A percentile compares a stretch with the other conserved stretches of the same genome.
Conservation (phyloP, 805 yeast species). For the Grigorovia transvaalensis region DNA sequence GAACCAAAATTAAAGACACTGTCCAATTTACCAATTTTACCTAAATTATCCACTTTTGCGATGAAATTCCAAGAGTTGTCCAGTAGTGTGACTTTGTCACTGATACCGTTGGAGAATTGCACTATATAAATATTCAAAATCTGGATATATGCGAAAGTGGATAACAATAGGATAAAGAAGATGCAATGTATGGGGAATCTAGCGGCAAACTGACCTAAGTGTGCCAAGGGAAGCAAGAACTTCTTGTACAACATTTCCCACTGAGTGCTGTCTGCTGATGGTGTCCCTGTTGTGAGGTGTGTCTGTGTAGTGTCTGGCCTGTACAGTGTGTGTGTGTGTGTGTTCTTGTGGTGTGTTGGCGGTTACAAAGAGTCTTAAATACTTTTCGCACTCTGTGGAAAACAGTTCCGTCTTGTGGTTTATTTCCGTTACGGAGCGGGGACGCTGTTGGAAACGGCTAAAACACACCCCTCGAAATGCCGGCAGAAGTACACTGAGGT, state of each 20-base stretch:
- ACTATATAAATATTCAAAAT: neutral
- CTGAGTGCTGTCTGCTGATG: neutral
- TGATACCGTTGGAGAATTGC: neutral
- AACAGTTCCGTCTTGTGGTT: neutral
- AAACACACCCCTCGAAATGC: neutral
- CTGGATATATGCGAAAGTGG: constrained; percentile 64
- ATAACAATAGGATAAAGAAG: constrained; percentile 57
- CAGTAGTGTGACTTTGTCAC: neutral
- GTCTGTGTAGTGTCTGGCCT: neutral
- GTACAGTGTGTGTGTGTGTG: neutral
- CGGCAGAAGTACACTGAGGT: neutral
- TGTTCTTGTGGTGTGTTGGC: neutral
- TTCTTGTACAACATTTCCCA: neutral
- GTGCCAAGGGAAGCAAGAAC: constrained; percentile 32
- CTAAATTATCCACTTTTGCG: neutral
- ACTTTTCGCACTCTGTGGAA: neutral
- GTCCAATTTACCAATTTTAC: neutral
- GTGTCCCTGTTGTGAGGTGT: too few species aligned
- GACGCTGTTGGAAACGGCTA: neutral
- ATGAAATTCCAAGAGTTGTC: neutral
- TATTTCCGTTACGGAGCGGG: neutral
- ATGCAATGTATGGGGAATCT: constrained; percentile 81
- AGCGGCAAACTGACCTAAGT: constrained; percentile 47
- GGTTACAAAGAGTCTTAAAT: neutral
- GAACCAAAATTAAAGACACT: constrained; percentile 19